A percentile compares a stretch with the other conserved stretches of the same genome.
phyloP scores from a whole-genome alignment of 768 basidiomycete genomes.

The Piloderma croceum region DNA sequence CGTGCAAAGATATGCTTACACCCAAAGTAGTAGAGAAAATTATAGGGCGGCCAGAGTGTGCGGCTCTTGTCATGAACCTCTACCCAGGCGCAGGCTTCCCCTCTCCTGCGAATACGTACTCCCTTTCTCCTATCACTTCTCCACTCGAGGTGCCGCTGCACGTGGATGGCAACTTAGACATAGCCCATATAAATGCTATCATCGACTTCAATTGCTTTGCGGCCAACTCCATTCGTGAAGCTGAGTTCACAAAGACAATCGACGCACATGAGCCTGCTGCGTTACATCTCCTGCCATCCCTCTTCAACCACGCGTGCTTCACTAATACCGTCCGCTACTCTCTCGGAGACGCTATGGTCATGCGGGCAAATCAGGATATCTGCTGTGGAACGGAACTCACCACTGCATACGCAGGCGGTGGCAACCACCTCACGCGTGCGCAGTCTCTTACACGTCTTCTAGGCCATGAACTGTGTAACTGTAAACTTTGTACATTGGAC shows the following conservation, averaged over 20 bases:
- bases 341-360: conserved; percentile 25
- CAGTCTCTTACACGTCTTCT: too few relatives aligned
- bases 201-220: conserved; percentile 18
- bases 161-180: conserved; percentile 15
- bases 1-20: conserved; percentile 5
- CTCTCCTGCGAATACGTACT: conserved; percentile 11
- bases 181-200: conserved; percentile 21
- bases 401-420: background rate
- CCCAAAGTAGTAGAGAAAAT: conserved; percentile 11
- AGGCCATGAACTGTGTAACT: too few relatives aligned
- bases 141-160: background rate
- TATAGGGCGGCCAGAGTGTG: conserved; percentile 17
- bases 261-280: conserved; percentile 11
- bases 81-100: conserved; percentile 20
- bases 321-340: conserved; percentile 17
- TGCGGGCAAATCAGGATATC: conserved; percentile 21
- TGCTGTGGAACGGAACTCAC: conserved; percentile 21
- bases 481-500: too few relatives aligned
- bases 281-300: conserved; percentile 24
- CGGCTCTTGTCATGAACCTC: conserved; percentile 15
- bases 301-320: conserved; percentile 32
- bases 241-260: background rate
- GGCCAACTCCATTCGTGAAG: background rate
- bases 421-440: too few relatives aligned
- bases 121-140: conserved; percentile 8